Conservation (phyloP, 331 rosid genomes). For the Acacia pycnantha region DNA sequence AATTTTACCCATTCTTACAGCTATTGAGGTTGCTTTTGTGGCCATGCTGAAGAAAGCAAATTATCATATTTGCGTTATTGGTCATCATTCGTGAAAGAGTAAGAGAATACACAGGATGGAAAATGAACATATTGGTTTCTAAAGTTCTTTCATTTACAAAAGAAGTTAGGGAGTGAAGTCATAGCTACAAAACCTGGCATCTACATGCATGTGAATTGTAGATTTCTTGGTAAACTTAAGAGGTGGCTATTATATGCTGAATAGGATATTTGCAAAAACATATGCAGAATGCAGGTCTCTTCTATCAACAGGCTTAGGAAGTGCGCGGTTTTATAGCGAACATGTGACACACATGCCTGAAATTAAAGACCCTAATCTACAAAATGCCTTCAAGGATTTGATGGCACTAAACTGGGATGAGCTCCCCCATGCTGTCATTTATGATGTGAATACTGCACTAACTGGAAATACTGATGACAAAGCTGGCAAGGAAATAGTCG, state of each 20-base stretch:
- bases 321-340: slow-evolving; percentile 56
- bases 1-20: not conserved
- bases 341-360: slow-evolving; percentile 56
- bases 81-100: not conserved
- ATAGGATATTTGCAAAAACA: slow-evolving; percentile 13
- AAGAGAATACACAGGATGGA: not conserved
- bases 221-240: not conserved
- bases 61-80: not conserved
- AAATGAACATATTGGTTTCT: not conserved
- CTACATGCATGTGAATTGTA: not conserved
- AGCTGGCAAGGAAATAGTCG: slow-evolving; percentile 47
- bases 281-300: slow-evolving; percentile 59
- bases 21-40: not conserved
- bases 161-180: not conserved
- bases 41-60: not conserved
- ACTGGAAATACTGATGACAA: slow-evolving; percentile 67
- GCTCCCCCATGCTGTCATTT: slow-evolving; percentile 45
- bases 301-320: slow-evolving; percentile 50
- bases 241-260: slow-evolving; percentile 14
- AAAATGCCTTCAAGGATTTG: slow-evolving; percentile 73
- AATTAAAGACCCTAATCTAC: slow-evolving; percentile 64
- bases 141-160: not conserved
- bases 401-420: slow-evolving; percentile 76
- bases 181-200: slow-evolving; percentile 10
- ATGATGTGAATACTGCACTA: slow-evolving; percentile 57